Percentiles rank a stretch among this genome's conserved stretches.
Conservation (phyloP, 1,284 basidiomycete genomes). For the Apiotrichum mycotoxinovorans region DNA sequence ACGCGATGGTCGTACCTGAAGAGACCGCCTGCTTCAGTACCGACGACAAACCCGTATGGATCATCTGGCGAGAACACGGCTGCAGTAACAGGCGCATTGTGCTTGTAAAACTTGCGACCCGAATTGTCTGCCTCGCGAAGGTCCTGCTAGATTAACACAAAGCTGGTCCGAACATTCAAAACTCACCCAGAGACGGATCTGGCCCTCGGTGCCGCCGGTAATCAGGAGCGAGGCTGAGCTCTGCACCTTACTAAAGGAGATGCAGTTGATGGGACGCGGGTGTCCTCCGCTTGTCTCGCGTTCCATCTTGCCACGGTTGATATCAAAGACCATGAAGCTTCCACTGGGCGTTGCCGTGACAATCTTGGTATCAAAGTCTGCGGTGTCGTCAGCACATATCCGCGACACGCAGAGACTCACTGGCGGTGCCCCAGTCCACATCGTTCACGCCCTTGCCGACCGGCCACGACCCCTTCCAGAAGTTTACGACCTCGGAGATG, state of each 20-base stretch:
- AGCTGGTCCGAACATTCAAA: background rate
- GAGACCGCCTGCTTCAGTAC: conserved; percentile 68
- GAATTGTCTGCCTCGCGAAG: conserved; percentile 66
- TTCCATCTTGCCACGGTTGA: conserved; percentile 71
- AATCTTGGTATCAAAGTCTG: conserved; percentile 75
- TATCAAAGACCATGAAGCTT: conserved; percentile 79
- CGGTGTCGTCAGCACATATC: background rate
- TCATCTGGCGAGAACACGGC: conserved; percentile 68
- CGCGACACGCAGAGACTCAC: conserved; percentile 53
- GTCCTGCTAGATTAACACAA: conserved; percentile 57
- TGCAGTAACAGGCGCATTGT: conserved; percentile 66
- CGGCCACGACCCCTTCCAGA: conserved; percentile 45
- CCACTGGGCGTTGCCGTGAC: conserved; percentile 77
- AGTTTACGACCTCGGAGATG: conserved; percentile 44
- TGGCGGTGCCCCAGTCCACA: conserved; percentile 72
- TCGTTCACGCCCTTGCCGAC: conserved; percentile 54
- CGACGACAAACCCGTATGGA: conserved; percentile 67
- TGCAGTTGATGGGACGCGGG: conserved; percentile 67
- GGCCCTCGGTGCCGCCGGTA: conserved; percentile 77
- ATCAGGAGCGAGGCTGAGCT: conserved; percentile 65
- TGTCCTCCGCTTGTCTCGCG: conserved; percentile 66
- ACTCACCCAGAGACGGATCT: conserved; percentile 74
- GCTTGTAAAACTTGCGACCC: conserved; percentile 64
- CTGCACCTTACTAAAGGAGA: conserved; percentile 58
- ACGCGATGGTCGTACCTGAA: conserved; percentile 73